phyloP scores from a whole-genome alignment of 2,329 filamentous ascomycete genomes.

The Colletotrichum destructivum region DNA sequence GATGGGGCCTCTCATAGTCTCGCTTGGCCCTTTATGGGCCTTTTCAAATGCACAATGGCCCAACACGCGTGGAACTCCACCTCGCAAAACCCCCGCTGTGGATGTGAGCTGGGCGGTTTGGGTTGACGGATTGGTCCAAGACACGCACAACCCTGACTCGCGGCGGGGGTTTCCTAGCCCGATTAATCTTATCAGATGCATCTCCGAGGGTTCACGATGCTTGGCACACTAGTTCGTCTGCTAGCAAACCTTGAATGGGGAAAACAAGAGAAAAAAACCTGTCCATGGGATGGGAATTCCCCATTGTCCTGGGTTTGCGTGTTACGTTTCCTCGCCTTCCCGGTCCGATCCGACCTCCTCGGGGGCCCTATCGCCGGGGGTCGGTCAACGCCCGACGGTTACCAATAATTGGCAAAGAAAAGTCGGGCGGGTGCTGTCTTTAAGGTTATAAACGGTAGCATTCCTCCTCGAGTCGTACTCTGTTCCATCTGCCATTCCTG shows the following conservation, averaged over 20 bases:
- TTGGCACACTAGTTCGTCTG: slow-evolving; percentile 26
- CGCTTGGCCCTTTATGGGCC: background rate
- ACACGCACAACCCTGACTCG: slow-evolving; percentile 32
- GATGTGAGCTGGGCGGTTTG: background rate
- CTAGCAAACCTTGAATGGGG: slow-evolving; percentile 17
- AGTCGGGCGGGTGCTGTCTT: background rate
- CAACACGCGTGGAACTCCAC: slow-evolving; percentile 29
- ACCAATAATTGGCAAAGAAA: slow-evolving; percentile 4
- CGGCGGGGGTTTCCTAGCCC: background rate
- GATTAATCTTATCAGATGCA: slow-evolving; percentile 42
- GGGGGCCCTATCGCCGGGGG: background rate
- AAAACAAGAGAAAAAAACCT: background rate
- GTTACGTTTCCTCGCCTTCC: slow-evolving; percentile 11
- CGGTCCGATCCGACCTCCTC: slow-evolving; percentile 26
- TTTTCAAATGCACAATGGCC: background rate
- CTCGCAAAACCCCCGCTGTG: slow-evolving; percentile 33
- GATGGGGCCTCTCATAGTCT: background rate
- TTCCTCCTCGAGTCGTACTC: background rate
- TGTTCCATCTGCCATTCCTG: background rate
- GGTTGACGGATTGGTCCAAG: slow-evolving; percentile 4
- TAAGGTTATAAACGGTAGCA: background rate
- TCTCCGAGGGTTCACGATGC: slow-evolving; percentile 16
- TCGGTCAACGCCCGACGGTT: background rate
- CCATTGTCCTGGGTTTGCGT: slow-evolving; percentile 1
- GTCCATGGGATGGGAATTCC: slow-evolving; percentile 10